A percentile compares a stretch with the other conserved stretches of the same genome.
These are phyloP conservation scores for Picocystis salinarum DNA, from an alignment of 139 green algal species.

Conservation along the genomic window DNA sequence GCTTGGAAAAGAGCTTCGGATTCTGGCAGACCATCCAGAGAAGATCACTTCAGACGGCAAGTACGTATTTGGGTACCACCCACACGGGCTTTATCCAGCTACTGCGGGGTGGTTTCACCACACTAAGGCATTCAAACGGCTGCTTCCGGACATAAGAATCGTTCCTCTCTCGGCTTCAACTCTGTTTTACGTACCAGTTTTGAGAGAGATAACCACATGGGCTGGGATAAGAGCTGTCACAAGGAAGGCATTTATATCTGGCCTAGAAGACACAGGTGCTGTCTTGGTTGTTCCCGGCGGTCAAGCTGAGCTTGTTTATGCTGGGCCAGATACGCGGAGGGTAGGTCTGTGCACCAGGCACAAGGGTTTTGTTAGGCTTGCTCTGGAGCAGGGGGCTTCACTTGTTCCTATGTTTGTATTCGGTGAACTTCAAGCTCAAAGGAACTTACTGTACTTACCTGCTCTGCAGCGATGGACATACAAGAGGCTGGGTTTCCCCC, in stretches of 20 bases:
- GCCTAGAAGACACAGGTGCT: conserved; percentile 30
- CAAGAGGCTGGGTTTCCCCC: conserved; percentile 50
- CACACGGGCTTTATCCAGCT: conserved; percentile 57
- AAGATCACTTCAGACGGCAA: too few species aligned
- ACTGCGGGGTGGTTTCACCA: conserved; percentile 47
- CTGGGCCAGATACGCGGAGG: neutral
- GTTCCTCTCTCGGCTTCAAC: conserved; percentile 35
- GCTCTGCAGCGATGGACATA: conserved; percentile 46
- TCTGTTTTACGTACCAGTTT: conserved; percentile 34
- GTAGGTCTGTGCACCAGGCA: conserved; percentile 1
- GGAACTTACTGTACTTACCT: conserved; percentile 32
- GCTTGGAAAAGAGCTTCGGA: too few species aligned
- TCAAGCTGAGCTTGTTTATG: conserved; percentile 46
- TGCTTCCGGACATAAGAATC: conserved; percentile 22
- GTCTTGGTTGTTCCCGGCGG: conserved; percentile 66
- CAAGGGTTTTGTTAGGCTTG: conserved; percentile 41
- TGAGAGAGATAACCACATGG: conserved; percentile 37
- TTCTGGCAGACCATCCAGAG: too few species aligned
- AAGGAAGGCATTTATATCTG: conserved; percentile 33
- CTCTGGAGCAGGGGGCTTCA: conserved; percentile 41
- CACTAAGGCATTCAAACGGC: conserved; percentile 25
- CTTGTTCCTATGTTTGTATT: conserved; percentile 61
- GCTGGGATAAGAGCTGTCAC: conserved; percentile 40
- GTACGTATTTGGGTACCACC: conserved; percentile 56
- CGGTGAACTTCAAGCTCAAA: conserved; percentile 44